Base-by-base conservation (phyloP, 2,329 filamentous ascomycete species). In the Diaporthe sp. region DNA sequence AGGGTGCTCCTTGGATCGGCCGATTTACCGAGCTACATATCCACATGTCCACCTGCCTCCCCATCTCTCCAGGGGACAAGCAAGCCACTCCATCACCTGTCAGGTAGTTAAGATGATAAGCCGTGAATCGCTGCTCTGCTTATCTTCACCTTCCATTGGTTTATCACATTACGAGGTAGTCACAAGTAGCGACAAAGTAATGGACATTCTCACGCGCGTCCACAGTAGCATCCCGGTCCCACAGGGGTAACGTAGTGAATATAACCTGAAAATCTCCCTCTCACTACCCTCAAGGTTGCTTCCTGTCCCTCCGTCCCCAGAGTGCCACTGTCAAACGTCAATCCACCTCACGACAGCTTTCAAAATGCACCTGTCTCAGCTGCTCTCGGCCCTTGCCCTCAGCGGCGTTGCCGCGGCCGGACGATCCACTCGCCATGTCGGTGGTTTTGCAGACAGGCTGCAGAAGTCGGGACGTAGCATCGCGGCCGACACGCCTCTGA, bases 401-500 rank as follows among this genome's bases (percentile, higher is more conserved):
- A 42, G 62, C 61, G 55, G 71, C 13, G 34, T 61, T 19, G 74
- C 74, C 57, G 55, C 34, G 28, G 74, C 74, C 57, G 57, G 42
- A 19, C 65, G 74, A 65, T 76, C 74, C 34, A 71, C 73, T 12
- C 73, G 73, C 42, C 75, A 77, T 77, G 75, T 73, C 73, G 69
- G 55, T n/a, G 68, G 53, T 34, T 73, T 77, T 49, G 73, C 70
- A 53, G 73, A 77, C 58, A 62, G 73, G 39, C 61, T 75, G 34
- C 59, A 70, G 19, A 49, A 39, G 44, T 57, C 65, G 28, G 69
- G 69, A n/a, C 44, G 75, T 22, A 61, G 31, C 37, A 39, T 69
- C 31, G 39, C 13, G 13, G 51, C 46, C 10, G 58, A 76, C 2
- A 53, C 34, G 51, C 72, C 51, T 39, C 42, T 65, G 62, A 70